phyloP scores from a whole-genome alignment of 2,329 filamentous ascomycete species.

The Venturia effusa region DNA sequence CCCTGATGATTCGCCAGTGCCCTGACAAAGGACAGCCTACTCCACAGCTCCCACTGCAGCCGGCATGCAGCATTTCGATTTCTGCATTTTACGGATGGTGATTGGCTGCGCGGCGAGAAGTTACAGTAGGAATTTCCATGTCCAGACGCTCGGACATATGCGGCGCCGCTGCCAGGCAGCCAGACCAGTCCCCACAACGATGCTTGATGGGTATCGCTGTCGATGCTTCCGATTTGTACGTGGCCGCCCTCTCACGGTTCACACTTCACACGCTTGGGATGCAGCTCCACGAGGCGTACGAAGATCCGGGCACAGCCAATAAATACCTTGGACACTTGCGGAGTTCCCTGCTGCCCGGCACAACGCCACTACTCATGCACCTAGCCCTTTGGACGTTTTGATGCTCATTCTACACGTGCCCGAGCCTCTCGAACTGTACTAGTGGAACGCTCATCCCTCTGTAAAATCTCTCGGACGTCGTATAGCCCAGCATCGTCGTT shows the following conservation, averaged over 20 bases:
- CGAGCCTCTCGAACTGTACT: neutral
- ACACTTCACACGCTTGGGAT: neutral
- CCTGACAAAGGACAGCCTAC: neutral
- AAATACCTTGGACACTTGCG: too few relatives aligned
- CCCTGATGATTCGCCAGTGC: neutral
- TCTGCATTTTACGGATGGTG: neutral
- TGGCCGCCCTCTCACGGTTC: neutral
- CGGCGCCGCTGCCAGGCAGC: neutral
- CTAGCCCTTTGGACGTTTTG: neutral
- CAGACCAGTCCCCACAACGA: neutral
- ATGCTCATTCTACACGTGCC: neutral
- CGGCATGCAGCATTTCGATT: neutral
- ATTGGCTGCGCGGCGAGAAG: neutral
- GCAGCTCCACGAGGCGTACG: neutral
- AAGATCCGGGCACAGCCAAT: neutral
- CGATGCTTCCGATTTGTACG: neutral
- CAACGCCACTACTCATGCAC: neutral
- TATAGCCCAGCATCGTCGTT: neutral
- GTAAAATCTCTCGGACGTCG: neutral
- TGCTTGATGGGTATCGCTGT: constrained; percentile 1
- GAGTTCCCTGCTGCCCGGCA: neutral
- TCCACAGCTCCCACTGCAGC: neutral
- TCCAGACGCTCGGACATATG: neutral
- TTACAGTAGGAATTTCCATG: neutral
- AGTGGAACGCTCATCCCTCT: too few relatives aligned